phyloP scores from a whole-genome alignment of 176 grass and related monocot species.

The Puya raimondii region DNA sequence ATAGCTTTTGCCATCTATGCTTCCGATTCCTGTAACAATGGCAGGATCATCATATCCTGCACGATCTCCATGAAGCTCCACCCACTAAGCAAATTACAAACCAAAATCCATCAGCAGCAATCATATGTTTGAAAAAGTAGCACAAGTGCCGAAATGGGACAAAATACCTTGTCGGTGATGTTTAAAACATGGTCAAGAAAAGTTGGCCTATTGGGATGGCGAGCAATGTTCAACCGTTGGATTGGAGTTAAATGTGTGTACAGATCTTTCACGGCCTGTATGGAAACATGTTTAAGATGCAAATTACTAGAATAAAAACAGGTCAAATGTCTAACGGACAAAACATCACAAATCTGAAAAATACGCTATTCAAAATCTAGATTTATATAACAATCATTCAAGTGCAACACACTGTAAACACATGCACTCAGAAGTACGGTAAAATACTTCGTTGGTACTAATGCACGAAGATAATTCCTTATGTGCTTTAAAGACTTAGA shows the following conservation, averaged over 20 bases:
- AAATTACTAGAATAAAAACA: neutral
- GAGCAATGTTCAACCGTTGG: constrained; percentile 33
- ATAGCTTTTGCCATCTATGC: constrained; percentile 37
- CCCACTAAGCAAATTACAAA: constrained; percentile 26
- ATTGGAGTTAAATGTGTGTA: constrained; percentile 34
- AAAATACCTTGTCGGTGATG: constrained; percentile 35
- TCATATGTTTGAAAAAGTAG: neutral
- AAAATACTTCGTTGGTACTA: no score
- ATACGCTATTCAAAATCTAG: no score
- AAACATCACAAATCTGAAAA: no score
- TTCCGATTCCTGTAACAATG: constrained; percentile 31
- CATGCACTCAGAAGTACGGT: no score
- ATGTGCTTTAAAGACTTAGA: constrained; percentile 3
- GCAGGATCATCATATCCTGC: constrained; percentile 49
- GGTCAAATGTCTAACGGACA: no score
- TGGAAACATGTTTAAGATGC: neutral
- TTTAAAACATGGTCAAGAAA: constrained; percentile 47
- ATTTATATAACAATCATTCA: no score
- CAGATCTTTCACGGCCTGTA: constrained; percentile 22
- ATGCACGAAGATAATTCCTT: neutral
- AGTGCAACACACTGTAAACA: no score
- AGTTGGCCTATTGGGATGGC: constrained; percentile 45
- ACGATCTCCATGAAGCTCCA: constrained; percentile 46
- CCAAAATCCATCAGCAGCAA: neutral
- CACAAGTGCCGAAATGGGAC: neutral